Evolutionary conservation across 441 rosid genomes (phyloP).

Genomic region (Pelargonium cotyledonis): DNA sequence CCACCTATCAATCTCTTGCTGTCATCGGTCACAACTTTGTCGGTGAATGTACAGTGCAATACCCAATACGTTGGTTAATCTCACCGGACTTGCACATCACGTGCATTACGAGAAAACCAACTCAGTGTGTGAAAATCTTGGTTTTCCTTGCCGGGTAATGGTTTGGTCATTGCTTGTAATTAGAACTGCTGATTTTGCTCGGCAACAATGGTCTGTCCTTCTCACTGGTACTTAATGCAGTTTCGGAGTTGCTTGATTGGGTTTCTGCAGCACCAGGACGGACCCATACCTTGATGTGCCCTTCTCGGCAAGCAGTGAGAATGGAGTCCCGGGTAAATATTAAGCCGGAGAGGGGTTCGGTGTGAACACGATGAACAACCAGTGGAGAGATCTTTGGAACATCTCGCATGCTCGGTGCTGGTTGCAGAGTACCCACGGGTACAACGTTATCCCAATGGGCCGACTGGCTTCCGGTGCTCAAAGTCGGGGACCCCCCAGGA

Average conservation of each 20-base stretch:
- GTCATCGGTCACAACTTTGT: slow-evolving; percentile 33
- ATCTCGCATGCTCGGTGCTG: slow-evolving; percentile 87
- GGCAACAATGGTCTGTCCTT: slow-evolving; percentile 58
- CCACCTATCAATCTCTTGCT: slow-evolving; percentile 25
- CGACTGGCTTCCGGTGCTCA: slow-evolving; percentile 92
- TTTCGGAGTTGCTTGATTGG: slow-evolving; percentile 48
- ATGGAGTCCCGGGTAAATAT: slow-evolving; percentile 79
- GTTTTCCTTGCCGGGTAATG: slow-evolving; percentile 19
- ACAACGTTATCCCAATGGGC: slow-evolving; percentile 80
- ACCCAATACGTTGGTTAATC: slow-evolving; percentile 24
- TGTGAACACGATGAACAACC: slow-evolving; percentile 81
- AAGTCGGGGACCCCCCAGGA: slow-evolving; percentile 97
- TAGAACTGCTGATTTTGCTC: slow-evolving; percentile 44
- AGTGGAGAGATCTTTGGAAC: slow-evolving; percentile 87
- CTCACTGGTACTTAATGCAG: slow-evolving; percentile 45
- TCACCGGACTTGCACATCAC: slow-evolving; percentile 22
- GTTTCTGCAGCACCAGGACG: slow-evolving; percentile 60
- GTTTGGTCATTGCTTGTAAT: slow-evolving; percentile 52
- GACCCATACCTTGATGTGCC: slow-evolving; percentile 88
- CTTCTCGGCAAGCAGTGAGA: slow-evolving; percentile 81
- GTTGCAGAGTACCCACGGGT: slow-evolving; percentile 74
- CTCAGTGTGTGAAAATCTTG: slow-evolving; percentile 15
- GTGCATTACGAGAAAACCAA: slow-evolving; percentile 30
- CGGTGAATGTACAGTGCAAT: slow-evolving; percentile 38
- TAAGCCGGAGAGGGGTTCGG: slow-evolving; percentile 82